phyloP scores from a whole-genome alignment of 2,329 filamentous ascomycete species.

The Aspergillus japonicus region DNA sequence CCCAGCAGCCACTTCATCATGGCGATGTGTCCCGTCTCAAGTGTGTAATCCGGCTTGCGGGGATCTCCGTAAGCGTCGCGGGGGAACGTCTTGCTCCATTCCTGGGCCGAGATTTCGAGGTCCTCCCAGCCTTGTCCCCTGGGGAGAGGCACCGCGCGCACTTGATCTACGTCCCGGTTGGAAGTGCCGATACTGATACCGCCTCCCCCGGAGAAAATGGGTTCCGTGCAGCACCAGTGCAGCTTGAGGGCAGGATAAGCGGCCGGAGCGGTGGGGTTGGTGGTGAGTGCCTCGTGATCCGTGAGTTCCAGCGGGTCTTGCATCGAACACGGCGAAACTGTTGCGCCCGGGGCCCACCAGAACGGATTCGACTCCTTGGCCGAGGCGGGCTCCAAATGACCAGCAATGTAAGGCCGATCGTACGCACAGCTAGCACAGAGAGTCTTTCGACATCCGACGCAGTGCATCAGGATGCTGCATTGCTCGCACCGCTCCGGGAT shows the following conservation, averaged over 20 bases:
- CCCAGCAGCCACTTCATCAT: slow-evolving; percentile 51
- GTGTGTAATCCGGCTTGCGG: slow-evolving; percentile 39
- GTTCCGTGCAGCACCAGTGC: slow-evolving; percentile 61
- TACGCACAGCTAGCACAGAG: slow-evolving; percentile 61
- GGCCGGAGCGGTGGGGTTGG: slow-evolving; percentile 34
- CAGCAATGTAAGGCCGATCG: slow-evolving; percentile 50
- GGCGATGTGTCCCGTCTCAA: slow-evolving; percentile 41
- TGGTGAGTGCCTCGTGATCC: slow-evolving; percentile 35
- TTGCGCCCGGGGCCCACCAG: slow-evolving; percentile 61
- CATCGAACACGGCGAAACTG: slow-evolving; percentile 58
- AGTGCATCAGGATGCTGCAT: slow-evolving; percentile 62
- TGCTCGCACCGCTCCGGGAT: slow-evolving; percentile 60
- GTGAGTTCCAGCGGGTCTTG: slow-evolving; percentile 46
- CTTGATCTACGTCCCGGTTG: slow-evolving; percentile 54
- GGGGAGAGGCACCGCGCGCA: slow-evolving; percentile 58
- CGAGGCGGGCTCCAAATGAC: slow-evolving; percentile 13
- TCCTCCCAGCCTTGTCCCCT: slow-evolving; percentile 56
- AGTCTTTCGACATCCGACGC: slow-evolving; percentile 60
- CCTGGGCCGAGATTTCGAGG: slow-evolving; percentile 49
- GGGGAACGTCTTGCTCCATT: slow-evolving; percentile 42
- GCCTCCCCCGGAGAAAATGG: slow-evolving; percentile 59
- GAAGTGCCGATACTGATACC: slow-evolving; percentile 58
- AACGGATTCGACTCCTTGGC: slow-evolving; percentile 39
- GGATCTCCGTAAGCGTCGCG: slow-evolving; percentile 43
- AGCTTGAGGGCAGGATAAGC: slow-evolving; percentile 54